Conservation (phyloP, 371 early-diverging fungal species). For the Lichtheimia corymbifera region DNA sequence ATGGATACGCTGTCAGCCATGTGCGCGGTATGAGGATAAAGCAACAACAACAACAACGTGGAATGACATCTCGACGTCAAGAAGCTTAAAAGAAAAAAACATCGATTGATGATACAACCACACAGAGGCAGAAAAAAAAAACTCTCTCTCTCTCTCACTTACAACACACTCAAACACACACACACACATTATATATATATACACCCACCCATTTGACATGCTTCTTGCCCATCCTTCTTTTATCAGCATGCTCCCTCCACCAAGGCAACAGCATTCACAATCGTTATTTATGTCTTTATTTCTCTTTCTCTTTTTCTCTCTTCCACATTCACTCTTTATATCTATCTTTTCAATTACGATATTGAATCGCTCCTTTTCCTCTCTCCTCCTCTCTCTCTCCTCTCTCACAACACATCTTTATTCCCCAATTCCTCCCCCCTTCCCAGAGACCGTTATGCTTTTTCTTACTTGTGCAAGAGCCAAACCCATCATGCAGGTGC, state of each 20-base stretch:
- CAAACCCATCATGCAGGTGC: constrained; percentile 8
- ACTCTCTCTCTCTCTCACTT: not conserved
- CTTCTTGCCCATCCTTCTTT: constrained; percentile 3
- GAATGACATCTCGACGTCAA: constrained; percentile 4
- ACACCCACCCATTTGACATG: not conserved
- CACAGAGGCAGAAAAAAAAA: not conserved
- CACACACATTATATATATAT: not conserved
- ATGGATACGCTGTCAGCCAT: constrained; percentile 22
- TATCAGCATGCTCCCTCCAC: not conserved
- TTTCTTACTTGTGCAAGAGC: constrained; percentile 8
- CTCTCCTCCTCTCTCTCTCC: not conserved
- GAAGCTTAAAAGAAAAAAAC: not conserved
- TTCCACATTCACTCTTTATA: constrained; percentile 3
- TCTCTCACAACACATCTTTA: not conserved
- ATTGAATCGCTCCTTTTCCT: constrained; percentile 5
- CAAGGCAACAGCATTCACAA: not conserved
- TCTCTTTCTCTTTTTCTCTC: constrained; percentile 9
- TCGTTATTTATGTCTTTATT: constrained; percentile 2
- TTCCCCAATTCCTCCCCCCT: no score
- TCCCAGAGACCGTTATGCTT: not conserved
- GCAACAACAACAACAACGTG: constrained; percentile 10
- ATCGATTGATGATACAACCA: no score
- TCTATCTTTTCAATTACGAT: not conserved
- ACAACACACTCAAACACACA: constrained; percentile 3
- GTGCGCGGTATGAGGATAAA: constrained; percentile 19